A percentile compares a stretch with the other conserved stretches of the same genome.
These are phyloP conservation scores for Petrea volubilis DNA, from an alignment of 257 asterid genomes.

Conservation along the genomic window DNA sequence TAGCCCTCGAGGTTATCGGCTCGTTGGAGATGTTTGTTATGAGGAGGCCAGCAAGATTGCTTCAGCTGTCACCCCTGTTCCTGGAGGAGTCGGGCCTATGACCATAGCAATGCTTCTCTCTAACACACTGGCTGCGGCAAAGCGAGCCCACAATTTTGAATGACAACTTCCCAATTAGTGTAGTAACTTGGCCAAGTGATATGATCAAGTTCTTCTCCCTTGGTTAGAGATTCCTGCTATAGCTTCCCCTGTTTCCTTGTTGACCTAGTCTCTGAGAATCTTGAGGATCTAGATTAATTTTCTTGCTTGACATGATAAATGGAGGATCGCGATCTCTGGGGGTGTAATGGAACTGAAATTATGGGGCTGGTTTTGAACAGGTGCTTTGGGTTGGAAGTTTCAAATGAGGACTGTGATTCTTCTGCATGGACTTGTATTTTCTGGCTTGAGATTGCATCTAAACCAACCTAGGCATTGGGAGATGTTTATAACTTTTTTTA, in stretches of 20 bases:
- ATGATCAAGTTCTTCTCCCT: neutral
- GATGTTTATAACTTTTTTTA: too few species aligned
- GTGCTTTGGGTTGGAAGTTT: neutral
- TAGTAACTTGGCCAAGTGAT: neutral
- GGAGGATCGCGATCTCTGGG: too few species aligned
- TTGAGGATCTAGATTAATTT: neutral
- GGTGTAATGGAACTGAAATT: too few species aligned
- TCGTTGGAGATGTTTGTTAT: conserved; percentile 69
- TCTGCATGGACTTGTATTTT: too few species aligned
- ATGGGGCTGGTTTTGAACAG: too few species aligned
- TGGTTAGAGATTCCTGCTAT: neutral
- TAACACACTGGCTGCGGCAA: conserved; percentile 57
- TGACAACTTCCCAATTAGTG: conserved; percentile 22
- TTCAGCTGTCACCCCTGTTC: conserved; percentile 71
- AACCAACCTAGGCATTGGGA: neutral
- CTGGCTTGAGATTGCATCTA: neutral
- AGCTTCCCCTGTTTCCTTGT: neutral
- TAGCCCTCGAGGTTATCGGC: conserved; percentile 52
- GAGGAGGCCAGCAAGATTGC: conserved; percentile 70
- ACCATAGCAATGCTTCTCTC: conserved; percentile 73
- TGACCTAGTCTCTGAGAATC: neutral
- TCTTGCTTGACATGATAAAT: neutral
- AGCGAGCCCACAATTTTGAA: conserved; percentile 48
- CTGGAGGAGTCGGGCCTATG: conserved; percentile 79
- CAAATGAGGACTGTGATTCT: neutral